Conservation (phyloP, 176 grass and related monocot genomes). For the Poa pratensis region DNA sequence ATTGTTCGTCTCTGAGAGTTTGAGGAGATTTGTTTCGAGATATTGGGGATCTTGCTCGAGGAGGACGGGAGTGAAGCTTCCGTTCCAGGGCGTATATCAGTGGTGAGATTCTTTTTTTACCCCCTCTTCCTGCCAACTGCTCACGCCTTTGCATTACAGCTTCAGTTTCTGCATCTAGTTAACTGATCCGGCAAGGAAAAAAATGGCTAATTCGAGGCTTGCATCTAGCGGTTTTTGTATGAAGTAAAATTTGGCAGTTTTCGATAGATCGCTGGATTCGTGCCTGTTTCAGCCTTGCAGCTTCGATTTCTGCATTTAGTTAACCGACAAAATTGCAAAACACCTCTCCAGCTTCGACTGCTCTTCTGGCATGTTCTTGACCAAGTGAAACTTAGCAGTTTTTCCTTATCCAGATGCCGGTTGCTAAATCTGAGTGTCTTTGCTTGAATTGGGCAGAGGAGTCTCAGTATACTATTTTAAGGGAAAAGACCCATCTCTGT, state of each 20-base stretch:
- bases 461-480: neutral
- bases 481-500: too few relatives aligned
- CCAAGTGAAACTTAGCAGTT: too few relatives aligned
- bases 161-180: slow-evolving; percentile 9
- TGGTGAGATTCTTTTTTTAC: slow-evolving; percentile 29
- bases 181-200: too few relatives aligned
- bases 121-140: neutral
- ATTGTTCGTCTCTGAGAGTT: too few relatives aligned
- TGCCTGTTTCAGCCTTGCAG: too few relatives aligned
- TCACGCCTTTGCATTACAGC: neutral
- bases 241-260: too few relatives aligned
- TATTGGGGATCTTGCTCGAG: slow-evolving; percentile 14
- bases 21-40: neutral
- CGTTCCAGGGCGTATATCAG: neutral
- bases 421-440: slow-evolving; percentile 3
- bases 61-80: neutral
- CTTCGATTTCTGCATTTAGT: slow-evolving; percentile 13
- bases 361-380: neutral
- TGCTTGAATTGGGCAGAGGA: slow-evolving; percentile 32
- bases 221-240: too few relatives aligned
- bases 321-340: neutral
- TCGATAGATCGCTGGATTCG: too few relatives aligned
- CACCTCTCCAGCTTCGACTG: neutral
- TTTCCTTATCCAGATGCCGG: neutral
- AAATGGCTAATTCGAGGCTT: too few relatives aligned